A percentile compares a stretch with the other conserved stretches of the same genome.
These are phyloP conservation scores for Asterochloris erici DNA, from an alignment of 139 green algal genomes.

Conservation along the genomic window DNA sequence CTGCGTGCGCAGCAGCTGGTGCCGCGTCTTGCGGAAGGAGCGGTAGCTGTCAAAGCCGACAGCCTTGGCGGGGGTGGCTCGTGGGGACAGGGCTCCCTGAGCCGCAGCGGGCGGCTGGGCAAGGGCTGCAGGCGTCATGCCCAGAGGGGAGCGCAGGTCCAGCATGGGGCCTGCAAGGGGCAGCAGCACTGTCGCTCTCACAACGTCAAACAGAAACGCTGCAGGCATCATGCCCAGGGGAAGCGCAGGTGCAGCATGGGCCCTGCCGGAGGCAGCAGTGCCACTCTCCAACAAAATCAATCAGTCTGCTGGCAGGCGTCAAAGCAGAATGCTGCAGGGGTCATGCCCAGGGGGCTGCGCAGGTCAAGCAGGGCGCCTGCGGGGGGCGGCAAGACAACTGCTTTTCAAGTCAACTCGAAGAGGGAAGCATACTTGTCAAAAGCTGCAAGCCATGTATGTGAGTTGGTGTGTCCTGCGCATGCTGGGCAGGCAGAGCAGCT, in stretches of 20 bases:
- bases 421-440: constrained; percentile 25
- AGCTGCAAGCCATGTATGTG: too few relatives aligned
- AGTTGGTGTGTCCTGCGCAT: too few relatives aligned
- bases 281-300: too few relatives aligned
- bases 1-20: constrained; percentile 10
- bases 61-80: not conserved
- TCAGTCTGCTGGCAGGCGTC: too few relatives aligned
- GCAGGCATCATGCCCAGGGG: constrained; percentile 61
- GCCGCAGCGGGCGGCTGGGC: not conserved
- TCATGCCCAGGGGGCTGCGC: constrained; percentile 58
- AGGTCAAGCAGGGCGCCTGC: constrained; percentile 46
- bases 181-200: not conserved
- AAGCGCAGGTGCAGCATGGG: constrained; percentile 53
- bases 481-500: too few relatives aligned
- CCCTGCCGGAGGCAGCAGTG: not conserved
- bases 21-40: not conserved
- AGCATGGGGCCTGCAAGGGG: constrained; percentile 15
- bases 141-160: constrained; percentile 66
- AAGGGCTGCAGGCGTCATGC: constrained; percentile 62
- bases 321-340: constrained; percentile 43
- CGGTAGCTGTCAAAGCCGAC: constrained; percentile 2
- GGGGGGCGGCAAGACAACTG: not conserved
- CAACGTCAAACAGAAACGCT: too few relatives aligned
- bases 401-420: too few relatives aligned
- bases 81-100: not conserved